A percentile compares a stretch with the other conserved stretches of the same genome.
phyloP scores from a whole-genome alignment of 495 filamentous ascomycete genomes.

The Talaromyces proteolyticus region DNA sequence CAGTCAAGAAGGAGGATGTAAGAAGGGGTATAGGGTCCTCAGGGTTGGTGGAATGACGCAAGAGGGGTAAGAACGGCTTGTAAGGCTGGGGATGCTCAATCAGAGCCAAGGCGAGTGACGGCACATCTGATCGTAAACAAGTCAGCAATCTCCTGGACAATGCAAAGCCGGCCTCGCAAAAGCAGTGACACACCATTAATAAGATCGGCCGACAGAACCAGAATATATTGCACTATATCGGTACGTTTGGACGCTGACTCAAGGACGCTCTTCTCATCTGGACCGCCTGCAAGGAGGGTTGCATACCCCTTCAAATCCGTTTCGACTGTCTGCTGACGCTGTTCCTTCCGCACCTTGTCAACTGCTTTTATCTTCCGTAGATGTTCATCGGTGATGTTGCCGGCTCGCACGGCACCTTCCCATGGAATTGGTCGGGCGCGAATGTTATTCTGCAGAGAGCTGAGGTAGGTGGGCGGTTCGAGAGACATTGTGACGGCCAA shows the following conservation, averaged over 20 bases:
- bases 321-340: constrained; percentile 76
- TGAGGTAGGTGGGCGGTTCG: constrained; percentile 85
- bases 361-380: constrained; percentile 95
- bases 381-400: constrained; percentile 90
- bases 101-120: constrained; percentile 67
- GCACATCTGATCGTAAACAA: constrained; percentile 54
- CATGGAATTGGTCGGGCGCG: constrained; percentile 91
- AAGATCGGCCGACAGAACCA: constrained; percentile 83
- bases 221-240: constrained; percentile 91
- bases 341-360: constrained; percentile 90
- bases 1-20: constrained; percentile 80
- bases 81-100: constrained; percentile 72
- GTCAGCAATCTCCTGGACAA: constrained; percentile 12
- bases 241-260: constrained; percentile 70
- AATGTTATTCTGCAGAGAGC: constrained; percentile 90
- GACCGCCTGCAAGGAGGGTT: constrained; percentile 68
- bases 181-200: constrained; percentile 58
- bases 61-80: constrained; percentile 77
- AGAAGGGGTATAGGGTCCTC: constrained; percentile 88
- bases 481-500: constrained; percentile 61
- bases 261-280: constrained; percentile 68
- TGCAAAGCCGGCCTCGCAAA: constrained; percentile 7
- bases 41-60: constrained; percentile 70
- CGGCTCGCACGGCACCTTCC: constrained; percentile 93
- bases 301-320: constrained; percentile 71